Base-by-base conservation (phyloP, 371 early-diverging fungal species). In the Syncephalastrum monosporum region DNA sequence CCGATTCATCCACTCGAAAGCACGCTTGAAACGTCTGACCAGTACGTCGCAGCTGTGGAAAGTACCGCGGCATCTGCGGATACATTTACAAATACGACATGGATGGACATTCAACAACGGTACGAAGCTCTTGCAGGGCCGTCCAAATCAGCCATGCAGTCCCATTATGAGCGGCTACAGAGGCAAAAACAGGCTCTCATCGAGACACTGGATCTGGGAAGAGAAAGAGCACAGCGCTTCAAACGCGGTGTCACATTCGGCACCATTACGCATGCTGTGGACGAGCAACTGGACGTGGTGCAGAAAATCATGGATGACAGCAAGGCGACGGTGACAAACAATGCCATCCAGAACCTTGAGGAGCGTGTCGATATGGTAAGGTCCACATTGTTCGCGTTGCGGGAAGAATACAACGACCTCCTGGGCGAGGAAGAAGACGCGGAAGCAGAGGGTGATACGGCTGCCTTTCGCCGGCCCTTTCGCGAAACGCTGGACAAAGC, bases 201-300 rank as follows among this genome's bases (percentile, higher is more conserved):
- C 3, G 13, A 41, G 5, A 19, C 42, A 23, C 17, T 62, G 10
- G 29, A 33, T 14, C 14, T 25, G 15, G 41, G 47, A 19, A 60
- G 38, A 19, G 55, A 13, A 42, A 44, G 29, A 42, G 29, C 46
- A 12, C 17, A 48, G 19, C 38, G 50, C 33, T 65, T 56, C 41
- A 61, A 57, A 19, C 64, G 65, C n/a, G 53, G 64, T 1, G 58
- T 62, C n/a, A 63, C 67, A 3, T 74, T 79, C 51, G 67, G 62
- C 4, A 60, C 64, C 42, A 68, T 76, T 25, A 75, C 75, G 8
- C 65, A 68, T 3, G 68, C 72, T 19, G 67, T 79, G 10, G 48
- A 50, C 16, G 66, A 74, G 42, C 74, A 75, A 44, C 48, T 80
- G 29, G 74, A 78, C n/a, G 55, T 77, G 25, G 65, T 82, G 41